Evolutionary conservation across 2,329 filamentous ascomycete genomes (phyloP).

Genomic region (Xylariaceae sp.): DNA sequence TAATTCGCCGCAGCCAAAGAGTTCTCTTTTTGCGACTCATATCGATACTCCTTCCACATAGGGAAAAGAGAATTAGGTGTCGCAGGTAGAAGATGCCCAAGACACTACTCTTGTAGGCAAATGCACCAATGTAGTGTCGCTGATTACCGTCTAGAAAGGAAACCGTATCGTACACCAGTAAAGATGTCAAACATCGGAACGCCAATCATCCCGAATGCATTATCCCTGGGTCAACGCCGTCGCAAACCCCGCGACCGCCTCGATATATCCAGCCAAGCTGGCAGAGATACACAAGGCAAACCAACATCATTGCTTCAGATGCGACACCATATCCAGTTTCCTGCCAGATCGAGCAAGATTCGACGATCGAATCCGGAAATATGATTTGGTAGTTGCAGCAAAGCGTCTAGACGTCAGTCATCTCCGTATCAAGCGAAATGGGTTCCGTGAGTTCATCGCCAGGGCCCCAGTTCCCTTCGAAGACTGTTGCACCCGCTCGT

Average conservation of each 20-base stretch:
- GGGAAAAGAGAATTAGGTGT: not conserved
- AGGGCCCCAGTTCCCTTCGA: slow-evolving; percentile 94
- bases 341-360: slow-evolving; percentile 36
- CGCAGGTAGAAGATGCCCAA: slow-evolving; percentile 20
- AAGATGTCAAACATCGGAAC: slow-evolving; percentile 22
- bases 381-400: slow-evolving; percentile 20
- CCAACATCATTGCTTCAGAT: slow-evolving; percentile 31
- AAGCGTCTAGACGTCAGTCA: slow-evolving; percentile 57
- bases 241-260: slow-evolving; percentile 17
- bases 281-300: slow-evolving; percentile 30
- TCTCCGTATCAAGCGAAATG: slow-evolving; percentile 54
- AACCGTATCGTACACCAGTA: slow-evolving; percentile 24
- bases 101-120: slow-evolving; percentile 9
- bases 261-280: slow-evolving; percentile 37
- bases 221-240: slow-evolving; percentile 15
- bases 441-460: slow-evolving; percentile 52
- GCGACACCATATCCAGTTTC: slow-evolving; percentile 33
- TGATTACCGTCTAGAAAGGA: slow-evolving; percentile 14
- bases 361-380: slow-evolving; percentile 22
- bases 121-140: slow-evolving; percentile 12
- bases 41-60: not conserved
- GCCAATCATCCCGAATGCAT: slow-evolving; percentile 21
- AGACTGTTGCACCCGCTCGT: slow-evolving; percentile 88
- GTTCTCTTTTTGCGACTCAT: slow-evolving; percentile 4
- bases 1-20: slow-evolving; percentile 6